phyloP scores from a whole-genome alignment of 2,329 filamentous ascomycete species.

The Conoideocrella luteorostrata region DNA sequence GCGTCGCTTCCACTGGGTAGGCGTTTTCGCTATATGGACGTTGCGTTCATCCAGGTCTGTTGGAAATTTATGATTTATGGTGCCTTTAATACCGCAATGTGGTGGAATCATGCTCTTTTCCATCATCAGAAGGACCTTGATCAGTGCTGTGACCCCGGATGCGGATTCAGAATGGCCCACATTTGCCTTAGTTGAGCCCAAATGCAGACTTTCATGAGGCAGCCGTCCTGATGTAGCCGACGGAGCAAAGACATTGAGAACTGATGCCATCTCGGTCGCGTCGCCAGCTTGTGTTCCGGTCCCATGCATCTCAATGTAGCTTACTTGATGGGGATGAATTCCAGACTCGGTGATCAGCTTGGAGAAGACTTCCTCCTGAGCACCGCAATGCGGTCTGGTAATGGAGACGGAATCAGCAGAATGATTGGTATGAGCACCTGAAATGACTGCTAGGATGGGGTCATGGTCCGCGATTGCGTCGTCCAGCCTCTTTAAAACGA shows the following conservation, averaged over 20 bases:
- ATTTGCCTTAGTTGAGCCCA: slow-evolving; percentile 55
- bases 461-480: slow-evolving; percentile 73
- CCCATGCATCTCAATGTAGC: slow-evolving; percentile 87
- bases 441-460: slow-evolving; percentile 68
- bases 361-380: slow-evolving; percentile 63
- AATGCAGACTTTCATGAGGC: slow-evolving; percentile 43
- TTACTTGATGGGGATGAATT: slow-evolving; percentile 68
- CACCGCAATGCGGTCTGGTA: slow-evolving; percentile 72
- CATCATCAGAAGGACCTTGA: slow-evolving; percentile 46
- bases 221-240: slow-evolving; percentile 34
- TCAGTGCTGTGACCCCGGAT: slow-evolving; percentile 33
- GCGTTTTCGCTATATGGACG: slow-evolving; percentile 30
- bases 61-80: slow-evolving; percentile 38
- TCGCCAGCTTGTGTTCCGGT: slow-evolving; percentile 87
- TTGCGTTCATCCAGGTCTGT: slow-evolving; percentile 33
- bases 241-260: slow-evolving; percentile 54
- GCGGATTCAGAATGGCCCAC: slow-evolving; percentile 42
- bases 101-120: slow-evolving; percentile 41
- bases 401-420: slow-evolving; percentile 76
- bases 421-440: slow-evolving; percentile 72
- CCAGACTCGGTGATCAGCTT: slow-evolving; percentile 64
- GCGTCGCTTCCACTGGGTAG: slow-evolving; percentile 25
- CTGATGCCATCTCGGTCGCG: slow-evolving; percentile 73
- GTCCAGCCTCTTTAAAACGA: slow-evolving; percentile 72
- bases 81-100: slow-evolving; percentile 46